These are phyloP conservation scores for Pseudoscleropodium purum DNA, from an alignment of 225 moss, liverwort and hornwort species.

Conservation along the genomic window DNA sequence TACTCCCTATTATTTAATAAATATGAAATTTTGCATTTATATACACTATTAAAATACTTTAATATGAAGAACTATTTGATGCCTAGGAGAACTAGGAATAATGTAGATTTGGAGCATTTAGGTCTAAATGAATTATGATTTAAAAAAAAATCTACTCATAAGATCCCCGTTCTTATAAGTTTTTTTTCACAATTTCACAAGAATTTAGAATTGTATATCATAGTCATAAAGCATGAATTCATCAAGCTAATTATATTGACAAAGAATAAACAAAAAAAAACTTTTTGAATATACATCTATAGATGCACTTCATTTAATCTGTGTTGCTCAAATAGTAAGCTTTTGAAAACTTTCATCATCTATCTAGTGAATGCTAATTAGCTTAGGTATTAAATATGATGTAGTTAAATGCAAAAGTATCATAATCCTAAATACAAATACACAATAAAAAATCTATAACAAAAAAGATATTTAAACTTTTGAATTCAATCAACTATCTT, in stretches of 20 bases:
- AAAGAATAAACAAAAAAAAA: not conserved
- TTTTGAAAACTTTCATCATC: not conserved
- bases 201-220: accelerated
- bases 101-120: not conserved
- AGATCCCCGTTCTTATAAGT: not conserved
- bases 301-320: not conserved
- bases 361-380: accelerated
- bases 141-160: not conserved
- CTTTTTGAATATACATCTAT: not conserved
- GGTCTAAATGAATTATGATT: not conserved
- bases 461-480: not conserved
- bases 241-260: not conserved
- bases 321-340: not conserved
- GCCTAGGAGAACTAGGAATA: accelerated
- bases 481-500: not conserved
- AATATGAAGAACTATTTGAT: not conserved
- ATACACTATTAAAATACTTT: not conserved
- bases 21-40: not conserved
- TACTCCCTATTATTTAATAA: not conserved
- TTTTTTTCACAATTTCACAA: not conserved
- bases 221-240: not conserved
- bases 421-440: not conserved
- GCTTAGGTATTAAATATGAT: not conserved
- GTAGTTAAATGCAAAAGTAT: not conserved
- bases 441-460: not conserved